Evolutionary conservation across 306 rosid species (phyloP).

Genomic region (Clitoria ternatea): DNA sequence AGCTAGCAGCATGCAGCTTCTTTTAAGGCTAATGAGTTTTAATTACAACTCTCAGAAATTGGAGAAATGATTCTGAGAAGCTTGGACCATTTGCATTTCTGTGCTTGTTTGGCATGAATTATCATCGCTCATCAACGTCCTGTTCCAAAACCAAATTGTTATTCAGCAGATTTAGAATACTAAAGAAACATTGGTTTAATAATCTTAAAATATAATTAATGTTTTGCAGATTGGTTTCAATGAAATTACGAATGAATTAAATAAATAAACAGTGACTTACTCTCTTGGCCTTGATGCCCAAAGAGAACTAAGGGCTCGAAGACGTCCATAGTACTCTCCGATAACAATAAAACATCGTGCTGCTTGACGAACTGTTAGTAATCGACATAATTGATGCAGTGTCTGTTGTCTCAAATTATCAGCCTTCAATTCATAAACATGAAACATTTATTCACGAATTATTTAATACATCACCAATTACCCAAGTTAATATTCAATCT

Average conservation of each 20-base stretch:
- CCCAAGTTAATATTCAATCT: neutral
- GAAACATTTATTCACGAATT: neutral
- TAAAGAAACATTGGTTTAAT: neutral
- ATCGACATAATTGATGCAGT: conserved; percentile 68
- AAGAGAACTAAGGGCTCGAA: conserved; percentile 85
- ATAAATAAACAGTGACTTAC: conserved; percentile 27
- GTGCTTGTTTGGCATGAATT: conserved; percentile 78
- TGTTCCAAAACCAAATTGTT: conserved; percentile 20
- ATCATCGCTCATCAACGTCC: conserved; percentile 65
- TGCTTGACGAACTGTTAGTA: conserved; percentile 77
- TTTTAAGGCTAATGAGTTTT: neutral
- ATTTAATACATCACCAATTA: neutral
- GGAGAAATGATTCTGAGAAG: conserved; percentile 59
- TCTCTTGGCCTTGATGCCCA: conserved; percentile 87
- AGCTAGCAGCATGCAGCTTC: conserved; percentile 9
- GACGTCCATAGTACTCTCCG: conserved; percentile 73
- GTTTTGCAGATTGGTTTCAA: no score
- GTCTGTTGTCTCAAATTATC: conserved; percentile 93
- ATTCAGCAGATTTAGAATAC: neutral
- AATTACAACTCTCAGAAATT: conserved; percentile 39
- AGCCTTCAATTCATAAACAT: conserved; percentile 46
- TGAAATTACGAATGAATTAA: no score
- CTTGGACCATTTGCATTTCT: conserved; percentile 72
- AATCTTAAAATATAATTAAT: no score
- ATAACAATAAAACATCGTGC: conserved; percentile 71